Percentiles rank a stretch among this genome's conserved stretches.
These are phyloP conservation scores for Pythium brassicae DNA, from an alignment of 352 stramenopile species.

Conservation along the genomic window DNA sequence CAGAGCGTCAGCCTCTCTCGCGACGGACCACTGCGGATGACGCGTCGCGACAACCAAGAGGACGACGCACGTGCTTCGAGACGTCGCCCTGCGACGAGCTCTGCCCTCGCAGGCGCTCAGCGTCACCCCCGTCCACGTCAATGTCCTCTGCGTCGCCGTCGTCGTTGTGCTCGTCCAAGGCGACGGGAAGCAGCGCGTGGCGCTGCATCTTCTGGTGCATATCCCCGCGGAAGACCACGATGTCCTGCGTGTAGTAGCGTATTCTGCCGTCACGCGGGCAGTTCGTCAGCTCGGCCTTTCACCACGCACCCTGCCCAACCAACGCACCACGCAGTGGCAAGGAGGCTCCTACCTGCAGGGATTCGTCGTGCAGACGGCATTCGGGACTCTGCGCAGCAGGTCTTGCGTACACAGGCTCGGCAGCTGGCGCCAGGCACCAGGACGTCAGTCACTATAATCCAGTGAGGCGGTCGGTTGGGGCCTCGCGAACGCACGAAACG, in stretches of 20 bases:
- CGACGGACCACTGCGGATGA: not conserved
- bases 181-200: slow-evolving; percentile 71
- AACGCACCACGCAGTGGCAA: not conserved
- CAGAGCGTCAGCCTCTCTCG: not conserved
- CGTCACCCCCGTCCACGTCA: slow-evolving; percentile 1
- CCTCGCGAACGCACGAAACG: not conserved
- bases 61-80: slow-evolving; percentile 68
- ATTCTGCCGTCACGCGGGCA: slow-evolving; percentile 61
- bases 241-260: slow-evolving; percentile 90
- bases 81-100: slow-evolving; percentile 48
- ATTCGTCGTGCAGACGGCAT: slow-evolving; percentile 87
- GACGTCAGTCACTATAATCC: not conserved
- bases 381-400: slow-evolving; percentile 60
- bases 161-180: slow-evolving; percentile 19
- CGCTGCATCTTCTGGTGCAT: slow-evolving; percentile 90
- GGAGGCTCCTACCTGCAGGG: slow-evolving; percentile 66
- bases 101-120: slow-evolving; percentile 8
- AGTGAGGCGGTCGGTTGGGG: too few relatives aligned
- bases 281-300: too few relatives aligned
- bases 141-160: slow-evolving; percentile 18
- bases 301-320: not conserved
- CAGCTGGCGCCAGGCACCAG: slow-evolving; percentile 37
- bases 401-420: slow-evolving; percentile 67
- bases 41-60: not conserved
- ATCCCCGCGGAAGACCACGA: slow-evolving; percentile 92